Base-by-base conservation (phyloP, 495 filamentous ascomycete species). In the Penicillium steckii region DNA sequence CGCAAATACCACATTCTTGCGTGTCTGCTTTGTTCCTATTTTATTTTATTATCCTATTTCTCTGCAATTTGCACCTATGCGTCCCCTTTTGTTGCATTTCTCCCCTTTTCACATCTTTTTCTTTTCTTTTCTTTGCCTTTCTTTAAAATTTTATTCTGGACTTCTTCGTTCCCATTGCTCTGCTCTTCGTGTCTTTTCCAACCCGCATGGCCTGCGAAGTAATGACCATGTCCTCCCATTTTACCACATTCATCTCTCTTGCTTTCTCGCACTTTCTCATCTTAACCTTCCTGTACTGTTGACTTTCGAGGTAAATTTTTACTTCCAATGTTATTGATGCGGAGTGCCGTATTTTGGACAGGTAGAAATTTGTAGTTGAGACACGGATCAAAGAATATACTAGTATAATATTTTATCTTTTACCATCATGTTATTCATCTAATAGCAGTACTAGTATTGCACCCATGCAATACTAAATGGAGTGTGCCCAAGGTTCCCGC, bases 1-100 rank as follows among this genome's bases (percentile, higher is more conserved):
- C 72, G 72, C 70, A 75, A 75, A 75, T 75, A 73, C 69, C 71
- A 72, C 66, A n/a, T 61, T 60, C 59, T 62, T 55, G 61, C 60
- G 54, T 65, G 57, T 63, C 56, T 58, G 51, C 53, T 57, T 56
- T 23, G 38, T 41, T 12, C 18, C 21, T 41, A 23, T 41, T 41
- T 35, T 27, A 27, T 57, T 40, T 42, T 46, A 27, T 33, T 51
- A 55, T 55, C 40, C 35, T 44, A 17, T 42, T 44, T 15, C 50
- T 44, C 48, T 41, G 58, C 32, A 29, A 46, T 47, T n/a, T 41
- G 38, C 38, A 15, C 49, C n/a, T 37, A 3, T 21, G 6, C 23
- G 17, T 13, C 42, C 25, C n/a, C 41, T 40, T 48, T 46, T 35
- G 46, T 48, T 48, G 44, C 32, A 42, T 65, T 55, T 54, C 57